Percentiles rank a stretch among this genome's conserved stretches.
phyloP scores from a whole-genome alignment of 495 filamentous ascomycete species.

The Astrocystis sublimbata region DNA sequence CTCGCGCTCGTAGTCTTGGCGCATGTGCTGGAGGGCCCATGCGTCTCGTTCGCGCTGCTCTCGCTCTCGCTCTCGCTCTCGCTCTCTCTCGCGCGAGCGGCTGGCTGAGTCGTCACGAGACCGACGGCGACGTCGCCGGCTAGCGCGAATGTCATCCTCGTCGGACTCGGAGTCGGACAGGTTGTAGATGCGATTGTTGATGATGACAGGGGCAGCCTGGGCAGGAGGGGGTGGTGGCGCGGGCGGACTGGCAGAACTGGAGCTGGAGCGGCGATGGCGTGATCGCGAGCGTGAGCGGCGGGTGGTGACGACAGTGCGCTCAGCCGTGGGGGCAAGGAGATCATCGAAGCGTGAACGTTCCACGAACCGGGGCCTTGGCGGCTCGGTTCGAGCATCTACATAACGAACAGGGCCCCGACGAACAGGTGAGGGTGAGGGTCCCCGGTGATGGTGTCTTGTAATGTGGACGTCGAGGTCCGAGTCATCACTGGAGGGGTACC shows the following conservation, averaged over 20 bases:
- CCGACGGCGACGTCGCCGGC: constrained; percentile 27
- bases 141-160: constrained; percentile 23
- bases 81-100: constrained; percentile 23
- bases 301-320: constrained; percentile 41
- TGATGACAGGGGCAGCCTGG: constrained; percentile 41
- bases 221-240: constrained; percentile 21
- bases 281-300: constrained; percentile 42
- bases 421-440: constrained; percentile 32
- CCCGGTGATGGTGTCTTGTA: constrained; percentile 27
- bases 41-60: constrained; percentile 17
- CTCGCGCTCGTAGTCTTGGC: constrained; percentile 29
- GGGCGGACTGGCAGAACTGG: constrained; percentile 17
- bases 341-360: constrained; percentile 31
- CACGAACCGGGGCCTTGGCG: constrained; percentile 33
- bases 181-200: constrained; percentile 51
- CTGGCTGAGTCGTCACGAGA: constrained; percentile 25
- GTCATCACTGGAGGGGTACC: constrained; percentile 35
- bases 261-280: constrained; percentile 34
- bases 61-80: constrained; percentile 18
- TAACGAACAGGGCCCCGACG: constrained; percentile 40
- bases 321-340: constrained; percentile 31
- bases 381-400: constrained; percentile 37
- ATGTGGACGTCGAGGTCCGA: constrained; percentile 50
- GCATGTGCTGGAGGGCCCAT: constrained; percentile 27
- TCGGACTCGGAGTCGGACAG: constrained; percentile 41